Evolutionary conservation across 164 flowering plant genomes (phyloP), one percentile per base, ranked within the genome.

Genomic region (Aristolochia contorta): DNA sequence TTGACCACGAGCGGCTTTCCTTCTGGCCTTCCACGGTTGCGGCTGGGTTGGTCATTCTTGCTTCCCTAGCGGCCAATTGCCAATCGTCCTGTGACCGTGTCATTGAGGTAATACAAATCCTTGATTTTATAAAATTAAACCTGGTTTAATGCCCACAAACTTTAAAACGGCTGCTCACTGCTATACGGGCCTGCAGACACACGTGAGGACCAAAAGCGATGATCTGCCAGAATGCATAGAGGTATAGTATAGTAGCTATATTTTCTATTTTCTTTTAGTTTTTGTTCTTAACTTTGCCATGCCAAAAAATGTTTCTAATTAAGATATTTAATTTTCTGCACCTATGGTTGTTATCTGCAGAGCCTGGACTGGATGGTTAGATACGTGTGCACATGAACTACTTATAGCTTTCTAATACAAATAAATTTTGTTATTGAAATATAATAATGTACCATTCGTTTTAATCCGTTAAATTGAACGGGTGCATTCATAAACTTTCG

Each of bases 21-120:
- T 85, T 58, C 68, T 84, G 95, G 95, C 97, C 96, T 16, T 88
- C 99, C 60, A 86, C 85, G 18, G 79, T 93, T 6, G 97, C 96
- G 65, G 99, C 99, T 58, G 84, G 80, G 1, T 58, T 93, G 21
- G 96, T 90, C 60, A 80, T 81, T 48, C 83, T 90, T 22, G 86
- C 91, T 62, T 79, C 79, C 64, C 54, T 78, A 6, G 82, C 85
- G 47, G 62, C 71, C 63, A 65, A 82, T 54, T 74, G 71, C 54
- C 72, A 83, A 59, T 61, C 70, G 54, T 69, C 91, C 33, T 78
- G 79, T 75, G 66, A 75, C 63, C 63, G 68, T 16, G 75, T 89
- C 41, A 80, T 75, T 59, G 73, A 84, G 87, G 97, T 92, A 80
- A 5, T 13, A 24, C n/a, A 14, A 55, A 23, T 7, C 8, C 57